phyloP scores from a whole-genome alignment of 768 basidiomycete species.

The Sporobolomyces pararoseus region DNA sequence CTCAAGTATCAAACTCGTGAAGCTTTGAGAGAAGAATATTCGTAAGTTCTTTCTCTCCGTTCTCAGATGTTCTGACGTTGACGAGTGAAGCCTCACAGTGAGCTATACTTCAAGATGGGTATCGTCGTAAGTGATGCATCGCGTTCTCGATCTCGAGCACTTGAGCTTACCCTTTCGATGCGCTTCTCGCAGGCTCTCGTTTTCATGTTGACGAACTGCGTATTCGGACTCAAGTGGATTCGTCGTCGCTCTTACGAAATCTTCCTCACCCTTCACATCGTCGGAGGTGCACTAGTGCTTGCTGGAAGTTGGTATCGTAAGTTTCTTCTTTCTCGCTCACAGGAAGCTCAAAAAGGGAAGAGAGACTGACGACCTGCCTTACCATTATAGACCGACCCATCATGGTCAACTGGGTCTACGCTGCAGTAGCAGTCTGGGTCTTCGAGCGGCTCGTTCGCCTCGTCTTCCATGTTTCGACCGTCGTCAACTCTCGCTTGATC shows the following conservation, averaged over 20 bases:
- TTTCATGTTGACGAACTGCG: slow-evolving; percentile 22
- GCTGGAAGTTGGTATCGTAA: slow-evolving; percentile 37
- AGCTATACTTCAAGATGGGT: slow-evolving; percentile 22
- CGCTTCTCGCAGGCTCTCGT: slow-evolving; percentile 19
- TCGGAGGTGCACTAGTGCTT: slow-evolving; percentile 30
- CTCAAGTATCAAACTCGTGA: background rate
- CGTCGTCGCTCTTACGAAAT: slow-evolving; percentile 28
- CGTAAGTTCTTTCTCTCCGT: no score
- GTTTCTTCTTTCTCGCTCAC: background rate
- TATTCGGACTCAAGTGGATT: slow-evolving; percentile 22
- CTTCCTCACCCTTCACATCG: slow-evolving; percentile 37
- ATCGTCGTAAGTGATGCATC: background rate
- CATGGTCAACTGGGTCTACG: slow-evolving; percentile 22
- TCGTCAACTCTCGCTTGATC: slow-evolving; percentile 20
- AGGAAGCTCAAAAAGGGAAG: background rate
- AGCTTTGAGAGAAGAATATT: slow-evolving; percentile 18
- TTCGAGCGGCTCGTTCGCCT: slow-evolving; percentile 30
- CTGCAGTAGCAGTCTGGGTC: slow-evolving; percentile 25
- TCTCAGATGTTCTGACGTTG: background rate
- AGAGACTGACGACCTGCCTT: background rate
- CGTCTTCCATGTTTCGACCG: slow-evolving; percentile 3
- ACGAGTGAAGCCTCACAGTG: background rate
- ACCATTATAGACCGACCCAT: slow-evolving; percentile 23
- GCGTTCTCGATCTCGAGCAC: background rate
- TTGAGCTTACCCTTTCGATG: no score